Evolutionary conservation across 106 monocot species (phyloP), one percentile per base, ranked within the genome.

Genomic region (Chionographis japonica): DNA sequence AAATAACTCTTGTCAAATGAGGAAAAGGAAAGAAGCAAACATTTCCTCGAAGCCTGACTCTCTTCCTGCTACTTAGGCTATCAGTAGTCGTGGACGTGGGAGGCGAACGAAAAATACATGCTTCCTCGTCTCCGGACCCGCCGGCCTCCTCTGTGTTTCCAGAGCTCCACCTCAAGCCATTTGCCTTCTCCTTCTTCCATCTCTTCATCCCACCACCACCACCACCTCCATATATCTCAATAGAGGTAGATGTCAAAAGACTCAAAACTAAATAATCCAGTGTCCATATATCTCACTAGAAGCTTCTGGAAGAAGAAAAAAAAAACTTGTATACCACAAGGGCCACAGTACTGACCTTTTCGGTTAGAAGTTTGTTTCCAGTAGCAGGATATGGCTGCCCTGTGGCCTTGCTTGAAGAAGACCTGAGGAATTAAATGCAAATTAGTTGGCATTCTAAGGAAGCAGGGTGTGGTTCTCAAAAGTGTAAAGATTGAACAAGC

Each of bases 1-100:
- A 8, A 35, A 8, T 2, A 54, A 50, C 51, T 50, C 20, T 3
- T 42, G 40, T 38, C 2, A 68, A 53, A 4, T 4, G 41, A 56
- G 37, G 8, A 12, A 15, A 20, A 15, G 37, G 10, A 12, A 56
- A 56, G 12, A 55, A 40, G 7, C 6, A 27, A 61, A 82, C 82
- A 72, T 77, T 82, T 37, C 68, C 81, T 63, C 19, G 69, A 58
- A 54, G 63, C 73, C 53, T 68, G 19, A 76, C 15, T 69, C 72
- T 77, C 59, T 74, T 82, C 65, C 82, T 54, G 63, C 62, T 63
- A 35, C 19, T 42, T 3, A 57, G 55, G n/a, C 52, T 43, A 41
- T 15, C 69, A 36, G 15, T 54, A 41, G 53, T 36, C 50, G 39
- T 58, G 35, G 68, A 39, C 9, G 55, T 57, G 17, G 16, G 55